Evolutionary conservation across 2,329 filamentous ascomycete genomes (phyloP).

Genomic region (Exophiala bonariae): DNA sequence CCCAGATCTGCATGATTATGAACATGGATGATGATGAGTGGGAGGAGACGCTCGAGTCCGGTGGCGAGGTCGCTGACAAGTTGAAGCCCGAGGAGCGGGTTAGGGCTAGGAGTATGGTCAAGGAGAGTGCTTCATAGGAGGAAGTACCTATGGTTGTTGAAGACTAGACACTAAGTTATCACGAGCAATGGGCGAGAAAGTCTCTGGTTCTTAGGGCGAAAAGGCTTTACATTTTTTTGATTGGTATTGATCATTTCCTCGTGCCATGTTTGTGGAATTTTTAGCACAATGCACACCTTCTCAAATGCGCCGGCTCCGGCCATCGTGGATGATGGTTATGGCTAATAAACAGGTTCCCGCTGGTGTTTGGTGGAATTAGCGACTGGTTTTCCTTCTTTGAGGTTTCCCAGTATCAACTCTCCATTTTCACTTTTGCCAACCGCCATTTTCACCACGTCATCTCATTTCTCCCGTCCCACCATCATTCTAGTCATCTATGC

Average conservation of each 20-base stretch:
- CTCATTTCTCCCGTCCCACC: not conserved
- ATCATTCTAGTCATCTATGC: conserved; percentile 54
- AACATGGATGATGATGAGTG: conserved; percentile 97
- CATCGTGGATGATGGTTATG: conserved; percentile 17
- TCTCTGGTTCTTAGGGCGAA: too few relatives aligned
- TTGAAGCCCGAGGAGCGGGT: conserved; percentile 72
- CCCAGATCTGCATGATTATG: conserved; percentile 80
- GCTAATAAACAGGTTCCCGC: conserved; percentile 9
- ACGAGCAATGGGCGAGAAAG: not conserved
- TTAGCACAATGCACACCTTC: conserved; percentile 15
- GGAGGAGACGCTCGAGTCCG: conserved; percentile 64
- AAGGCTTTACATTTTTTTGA: conserved; percentile 9
- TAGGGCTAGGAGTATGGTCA: conserved; percentile 69
- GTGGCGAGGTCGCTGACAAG: conserved; percentile 59
- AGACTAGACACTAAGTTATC: too few relatives aligned
- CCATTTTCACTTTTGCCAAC: not conserved
- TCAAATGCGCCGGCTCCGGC: conserved; percentile 20
- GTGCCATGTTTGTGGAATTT: conserved; percentile 10
- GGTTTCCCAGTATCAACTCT: too few relatives aligned
- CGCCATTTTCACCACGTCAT: too few relatives aligned
- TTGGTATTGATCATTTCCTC: conserved; percentile 20
- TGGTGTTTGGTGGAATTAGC: too few relatives aligned
- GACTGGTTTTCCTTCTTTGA: too few relatives aligned
- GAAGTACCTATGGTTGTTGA: not conserved
- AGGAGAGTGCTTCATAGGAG: conserved; percentile 8